Evolutionary conservation across 2,329 filamentous ascomycete genomes (phyloP), one percentile per base, ranked within the genome.

Genomic region (Talaromyces verruculosus): DNA sequence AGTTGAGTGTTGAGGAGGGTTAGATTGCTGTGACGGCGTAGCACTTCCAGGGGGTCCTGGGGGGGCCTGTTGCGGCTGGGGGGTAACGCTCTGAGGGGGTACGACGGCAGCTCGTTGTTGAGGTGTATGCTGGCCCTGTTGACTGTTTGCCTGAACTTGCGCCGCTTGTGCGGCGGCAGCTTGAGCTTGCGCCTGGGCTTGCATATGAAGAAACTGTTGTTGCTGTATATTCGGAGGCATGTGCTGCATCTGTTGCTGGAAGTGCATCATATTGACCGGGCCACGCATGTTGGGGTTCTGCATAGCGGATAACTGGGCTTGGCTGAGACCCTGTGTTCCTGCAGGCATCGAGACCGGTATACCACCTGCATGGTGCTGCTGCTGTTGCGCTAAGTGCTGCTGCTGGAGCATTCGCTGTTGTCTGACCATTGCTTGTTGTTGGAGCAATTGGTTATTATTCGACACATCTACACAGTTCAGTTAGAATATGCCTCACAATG

Each of bases 361-460:
- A 49, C 74, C 77, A 53, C 71, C 74, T 58, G 19, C 64, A 47
- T 65, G 64, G 30, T 63, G 65, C 7, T 66, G 65, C n/a, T 59
- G 60, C 19, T 71, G 68, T 30, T 71, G 70, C 25, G 64, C 69
- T 30, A 70, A 69, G 47, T 72, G 72, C 39, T 74, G 72, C 45
- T 78, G 77, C 41, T 74, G 72, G 19, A 78, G 73, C 7, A 76
- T 71, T 51, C 69, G 70, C 28, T 69, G 73, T 41, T 73, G 72
- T 41, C 71, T 68, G 60, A 70, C 65, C 45, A 72, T 64, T 51
- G 72, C 73, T 51, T 76, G 75, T 39, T 82, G 81, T 62, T 84
- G 82, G 59, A 81, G 71, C 67, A 84, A 76, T 69, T 84, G 80
- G 28, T 79, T 78, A 64, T 81, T 81, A 63, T 76, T 78, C 33